Evolutionary conservation across 371 early-diverging fungal genomes (phyloP).

Genomic region (Mortierella sp.): DNA sequence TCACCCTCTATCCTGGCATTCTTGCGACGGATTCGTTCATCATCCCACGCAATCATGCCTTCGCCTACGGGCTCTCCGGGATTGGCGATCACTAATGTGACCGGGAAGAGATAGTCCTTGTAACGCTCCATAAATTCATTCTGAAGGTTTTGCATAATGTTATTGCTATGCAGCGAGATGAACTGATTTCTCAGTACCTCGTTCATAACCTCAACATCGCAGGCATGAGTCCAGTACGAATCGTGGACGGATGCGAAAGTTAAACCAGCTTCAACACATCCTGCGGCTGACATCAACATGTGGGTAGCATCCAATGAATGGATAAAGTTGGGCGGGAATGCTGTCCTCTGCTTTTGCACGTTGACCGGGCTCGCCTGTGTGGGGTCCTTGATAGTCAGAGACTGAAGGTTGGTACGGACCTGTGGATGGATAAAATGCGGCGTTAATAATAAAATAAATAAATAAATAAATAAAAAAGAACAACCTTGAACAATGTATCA

Average conservation of each 20-base stretch:
- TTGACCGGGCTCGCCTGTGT: slow-evolving; percentile 86
- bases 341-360: slow-evolving; percentile 91
- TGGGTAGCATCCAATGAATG: slow-evolving; percentile 98
- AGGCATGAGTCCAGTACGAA: slow-evolving; percentile 98
- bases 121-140: slow-evolving; percentile 91
- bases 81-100: slow-evolving; percentile 59
- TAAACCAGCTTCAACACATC: slow-evolving; percentile 83
- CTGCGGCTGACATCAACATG: slow-evolving; percentile 95
- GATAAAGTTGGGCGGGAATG: slow-evolving; percentile 99
- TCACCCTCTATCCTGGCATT: slow-evolving; percentile 21
- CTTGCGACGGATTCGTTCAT: slow-evolving; percentile 29
- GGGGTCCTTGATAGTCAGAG: slow-evolving; percentile 80
- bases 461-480: too few species aligned
- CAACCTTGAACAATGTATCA: not conserved
- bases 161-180: slow-evolving; percentile 85
- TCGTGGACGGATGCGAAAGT: slow-evolving; percentile 98
- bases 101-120: slow-evolving; percentile 77
- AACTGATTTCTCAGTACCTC: slow-evolving; percentile 91
- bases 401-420: slow-evolving; percentile 82
- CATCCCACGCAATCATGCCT: slow-evolving; percentile 49
- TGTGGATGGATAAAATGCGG: not conserved
- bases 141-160: slow-evolving; percentile 88
- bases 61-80: slow-evolving; percentile 43
- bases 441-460: too few species aligned
- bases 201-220: slow-evolving; percentile 91